Conservation (phyloP, 805 yeast genomes). For the Yamadazyma insecticola region DNA sequence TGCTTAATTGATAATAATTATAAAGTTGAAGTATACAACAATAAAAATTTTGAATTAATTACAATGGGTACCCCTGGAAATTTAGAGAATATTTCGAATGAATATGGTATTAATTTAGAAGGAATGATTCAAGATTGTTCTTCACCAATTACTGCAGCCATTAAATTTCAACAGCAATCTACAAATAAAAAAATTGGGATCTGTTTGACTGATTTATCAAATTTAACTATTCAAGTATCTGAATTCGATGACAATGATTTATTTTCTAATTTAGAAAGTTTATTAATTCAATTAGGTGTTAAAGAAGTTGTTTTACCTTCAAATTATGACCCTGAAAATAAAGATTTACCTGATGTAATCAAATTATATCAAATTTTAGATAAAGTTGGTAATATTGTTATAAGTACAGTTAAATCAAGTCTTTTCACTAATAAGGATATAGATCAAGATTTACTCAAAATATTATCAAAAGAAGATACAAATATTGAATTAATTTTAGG, state of each 20-base stretch:
- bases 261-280: slow-evolving; percentile 79
- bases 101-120: slow-evolving; percentile 45
- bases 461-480: slow-evolving; percentile 39
- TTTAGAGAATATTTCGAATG: slow-evolving; percentile 45
- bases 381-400: slow-evolving; percentile 66
- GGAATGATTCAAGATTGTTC: slow-evolving; percentile 52
- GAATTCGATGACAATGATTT: slow-evolving; percentile 87
- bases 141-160: slow-evolving; percentile 36
- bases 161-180: slow-evolving; percentile 31
- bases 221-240: slow-evolving; percentile 60
- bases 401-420: slow-evolving; percentile 53
- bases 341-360: slow-evolving; percentile 48
- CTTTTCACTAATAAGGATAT: slow-evolving; percentile 64
- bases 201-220: slow-evolving; percentile 71
- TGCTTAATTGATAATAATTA: slow-evolving; percentile 67
- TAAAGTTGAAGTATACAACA: slow-evolving; percentile 76
- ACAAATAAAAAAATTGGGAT: slow-evolving; percentile 61
- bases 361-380: slow-evolving; percentile 71
- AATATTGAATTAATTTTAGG: slow-evolving; percentile 45
- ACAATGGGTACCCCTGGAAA: slow-evolving; percentile 88
- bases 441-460: slow-evolving; percentile 71
- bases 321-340: slow-evolving; percentile 27
- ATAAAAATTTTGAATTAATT: slow-evolving; percentile 51
- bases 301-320: slow-evolving; percentile 73
- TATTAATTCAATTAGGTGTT: slow-evolving; percentile 83